A percentile compares a stretch with the other conserved stretches of the same genome.
phyloP scores from a whole-genome alignment of 352 stramenopile genomes.

The Globisporangium mamillatum region DNA sequence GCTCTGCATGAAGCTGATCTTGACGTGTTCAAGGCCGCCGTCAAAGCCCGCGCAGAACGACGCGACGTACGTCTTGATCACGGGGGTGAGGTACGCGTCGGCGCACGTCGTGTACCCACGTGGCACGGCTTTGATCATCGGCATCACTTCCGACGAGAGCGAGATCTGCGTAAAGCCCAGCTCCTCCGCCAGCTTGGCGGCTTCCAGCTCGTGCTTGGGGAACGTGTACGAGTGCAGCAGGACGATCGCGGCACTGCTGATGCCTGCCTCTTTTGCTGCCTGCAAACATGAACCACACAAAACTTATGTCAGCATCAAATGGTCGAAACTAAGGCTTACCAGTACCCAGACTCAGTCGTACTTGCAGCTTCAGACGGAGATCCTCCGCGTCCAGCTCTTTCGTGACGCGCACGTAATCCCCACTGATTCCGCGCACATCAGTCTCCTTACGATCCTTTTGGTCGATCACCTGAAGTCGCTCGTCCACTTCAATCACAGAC shows the following conservation, averaged over 20 bases:
- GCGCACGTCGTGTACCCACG: slow-evolving; percentile 96
- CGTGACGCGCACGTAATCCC: slow-evolving; percentile 86
- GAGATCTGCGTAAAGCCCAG: slow-evolving; percentile 95
- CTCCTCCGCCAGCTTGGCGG: slow-evolving; percentile 85
- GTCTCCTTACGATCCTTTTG: slow-evolving; percentile 46
- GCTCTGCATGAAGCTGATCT: slow-evolving; percentile 99
- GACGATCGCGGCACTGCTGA: slow-evolving; percentile 94
- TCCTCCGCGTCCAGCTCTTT: slow-evolving; percentile 77
- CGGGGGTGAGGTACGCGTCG: slow-evolving; percentile 97
- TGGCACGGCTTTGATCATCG: slow-evolving; percentile 98
- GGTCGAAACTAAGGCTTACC: too few species aligned
- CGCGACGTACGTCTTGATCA: slow-evolving; percentile 96
- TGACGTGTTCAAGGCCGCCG: slow-evolving; percentile 79
- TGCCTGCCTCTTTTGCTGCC: slow-evolving; percentile 73
- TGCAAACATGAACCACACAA: slow-evolving; percentile 8
- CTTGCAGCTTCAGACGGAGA: slow-evolving; percentile 83
- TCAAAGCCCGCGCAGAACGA: slow-evolving; percentile 98
- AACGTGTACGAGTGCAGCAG: slow-evolving; percentile 97
- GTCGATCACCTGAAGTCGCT: slow-evolving; percentile 93
- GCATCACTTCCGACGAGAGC: slow-evolving; percentile 92
- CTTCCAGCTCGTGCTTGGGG: slow-evolving; percentile 89
- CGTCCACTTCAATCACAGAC: slow-evolving; percentile 95
- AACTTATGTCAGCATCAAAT: not conserved
- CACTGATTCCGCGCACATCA: slow-evolving; percentile 83
- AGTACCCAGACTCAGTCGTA: slow-evolving; percentile 3